Base-by-base conservation (phyloP, 306 rosid genomes). In the Clitoria ternatea region DNA sequence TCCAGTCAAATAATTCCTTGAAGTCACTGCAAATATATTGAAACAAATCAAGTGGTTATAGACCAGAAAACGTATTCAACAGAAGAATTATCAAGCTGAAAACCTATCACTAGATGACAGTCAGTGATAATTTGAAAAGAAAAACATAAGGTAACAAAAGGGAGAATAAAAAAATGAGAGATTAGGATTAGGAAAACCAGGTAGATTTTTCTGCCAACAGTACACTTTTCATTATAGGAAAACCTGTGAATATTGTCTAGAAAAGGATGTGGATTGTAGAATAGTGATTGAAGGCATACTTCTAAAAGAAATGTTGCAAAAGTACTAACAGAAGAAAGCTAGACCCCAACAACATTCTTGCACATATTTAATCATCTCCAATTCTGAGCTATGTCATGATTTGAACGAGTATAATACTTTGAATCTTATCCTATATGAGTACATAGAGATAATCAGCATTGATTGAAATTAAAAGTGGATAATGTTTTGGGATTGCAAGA, bases 1-100 rank as follows among this genome's bases (percentile, higher is more conserved):
- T 81, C 99, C 96, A 94, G 78, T 94, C 92, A 83, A 94, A 94
- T 79, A 94, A 86, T 85, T 94, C 97, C 81, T 94, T 94, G 80
- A 94, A 94, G 76, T 85, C 97, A 76, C 99, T 91, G 89, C 73
- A 80, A 70, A 79, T 29, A 77, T 52, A 62, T 63, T 23, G 35
- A 78, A 75, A 59, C 40, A 37, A 52, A 75, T 70, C 20, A 69
- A 77, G 57, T n/a, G n/a, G n/a, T 57, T 24, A 23, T 50, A 43
- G 35, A 77, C 35, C 57, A 8, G 12, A 36, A 54, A 36, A 72
- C 72, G 54, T 30, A 61, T 59, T 50, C 9, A 70, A 66, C 9
- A n/a, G 2, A 36, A 56, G 53, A 30, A 69, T 35, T 19, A 54
- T 62, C 63, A 50, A 74, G 44, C 33, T 35, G 60, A 59, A 44